Percentiles rank a stretch among this genome's conserved stretches.
Evolutionary conservation across 2,329 filamentous ascomycete species (phyloP).

Genomic region (Neopestalotiopsis clavispora): DNA sequence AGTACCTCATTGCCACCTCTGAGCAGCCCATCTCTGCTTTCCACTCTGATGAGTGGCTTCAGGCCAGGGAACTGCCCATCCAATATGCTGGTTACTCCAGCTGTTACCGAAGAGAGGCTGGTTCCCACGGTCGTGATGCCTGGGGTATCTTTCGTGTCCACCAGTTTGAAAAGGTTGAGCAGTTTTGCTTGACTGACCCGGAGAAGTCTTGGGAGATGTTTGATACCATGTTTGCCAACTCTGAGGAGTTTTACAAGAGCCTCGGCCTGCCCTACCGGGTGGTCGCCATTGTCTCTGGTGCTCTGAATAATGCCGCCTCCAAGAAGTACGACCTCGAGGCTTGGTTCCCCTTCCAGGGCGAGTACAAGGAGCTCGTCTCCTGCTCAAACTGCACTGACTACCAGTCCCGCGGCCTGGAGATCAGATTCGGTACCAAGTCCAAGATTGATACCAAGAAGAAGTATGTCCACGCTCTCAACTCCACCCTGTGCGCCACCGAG

Average conservation of each 20-base stretch:
- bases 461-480: constrained; percentile 93
- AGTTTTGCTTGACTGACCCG: constrained; percentile 68
- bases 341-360: constrained; percentile 87
- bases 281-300: constrained; percentile 94
- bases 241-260: constrained; percentile 94
- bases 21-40: constrained; percentile 95
- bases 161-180: constrained; percentile 87
- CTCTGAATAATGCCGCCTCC: constrained; percentile 84
- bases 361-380: constrained; percentile 98
- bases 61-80: constrained; percentile 83
- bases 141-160: constrained; percentile 99
- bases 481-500: constrained; percentile 88
- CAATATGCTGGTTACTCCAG: constrained; percentile 93
- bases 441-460: constrained; percentile 86
- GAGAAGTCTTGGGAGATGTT: constrained; percentile 94
- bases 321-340: constrained; percentile 98
- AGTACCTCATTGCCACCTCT: constrained; percentile 79
- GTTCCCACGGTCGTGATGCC: constrained; percentile 87
- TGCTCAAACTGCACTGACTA: constrained; percentile 99
- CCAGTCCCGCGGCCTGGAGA: constrained; percentile 91
- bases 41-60: constrained; percentile 93
- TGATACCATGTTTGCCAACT: constrained; percentile 87
- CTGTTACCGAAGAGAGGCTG: constrained; percentile 95
- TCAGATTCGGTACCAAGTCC: constrained; percentile 87
- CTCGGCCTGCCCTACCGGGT: constrained; percentile 89